These are phyloP conservation scores for Metschnikowia vanudenii DNA, from an alignment of 805 yeast genomes.

Conservation along the genomic window DNA sequence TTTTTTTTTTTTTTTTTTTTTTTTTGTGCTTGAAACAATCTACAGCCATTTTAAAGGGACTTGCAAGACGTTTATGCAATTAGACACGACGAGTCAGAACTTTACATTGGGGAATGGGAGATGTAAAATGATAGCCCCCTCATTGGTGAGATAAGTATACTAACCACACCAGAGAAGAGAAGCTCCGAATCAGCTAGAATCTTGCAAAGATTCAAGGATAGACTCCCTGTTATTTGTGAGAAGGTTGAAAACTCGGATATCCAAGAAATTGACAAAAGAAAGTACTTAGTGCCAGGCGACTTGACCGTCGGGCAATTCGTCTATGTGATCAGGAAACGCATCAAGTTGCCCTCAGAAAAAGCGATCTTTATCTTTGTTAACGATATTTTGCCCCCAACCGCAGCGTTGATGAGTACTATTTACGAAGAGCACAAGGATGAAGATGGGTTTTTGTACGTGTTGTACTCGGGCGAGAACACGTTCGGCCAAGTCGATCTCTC, in stretches of 20 bases:
- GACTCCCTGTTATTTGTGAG: conserved; percentile 97
- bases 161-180: conserved; percentile 64
- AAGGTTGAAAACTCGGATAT: conserved; percentile 95
- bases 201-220: conserved; percentile 80
- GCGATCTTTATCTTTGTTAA: conserved; percentile 97
- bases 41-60: no score
- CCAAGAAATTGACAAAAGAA: conserved; percentile 94
- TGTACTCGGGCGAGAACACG: conserved; percentile 97
- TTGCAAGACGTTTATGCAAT: no score
- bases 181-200: conserved; percentile 92
- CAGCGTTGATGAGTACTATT: conserved; percentile 91
- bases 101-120: no score
- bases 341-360: conserved; percentile 93
- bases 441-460: conserved; percentile 93
- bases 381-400: conserved; percentile 96
- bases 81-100: no score
- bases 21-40: not conserved
- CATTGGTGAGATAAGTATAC: conserved; percentile 3
- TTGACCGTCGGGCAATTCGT: conserved; percentile 97
- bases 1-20: not conserved
- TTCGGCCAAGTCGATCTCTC: conserved; percentile 57
- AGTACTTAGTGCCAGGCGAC: conserved; percentile 94
- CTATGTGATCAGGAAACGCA: conserved; percentile 94
- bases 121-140: no score
- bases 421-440: conserved; percentile 97